phyloP scores from a whole-genome alignment of 176 grass and related monocot genomes.

The Phoenix dactylifera region DNA sequence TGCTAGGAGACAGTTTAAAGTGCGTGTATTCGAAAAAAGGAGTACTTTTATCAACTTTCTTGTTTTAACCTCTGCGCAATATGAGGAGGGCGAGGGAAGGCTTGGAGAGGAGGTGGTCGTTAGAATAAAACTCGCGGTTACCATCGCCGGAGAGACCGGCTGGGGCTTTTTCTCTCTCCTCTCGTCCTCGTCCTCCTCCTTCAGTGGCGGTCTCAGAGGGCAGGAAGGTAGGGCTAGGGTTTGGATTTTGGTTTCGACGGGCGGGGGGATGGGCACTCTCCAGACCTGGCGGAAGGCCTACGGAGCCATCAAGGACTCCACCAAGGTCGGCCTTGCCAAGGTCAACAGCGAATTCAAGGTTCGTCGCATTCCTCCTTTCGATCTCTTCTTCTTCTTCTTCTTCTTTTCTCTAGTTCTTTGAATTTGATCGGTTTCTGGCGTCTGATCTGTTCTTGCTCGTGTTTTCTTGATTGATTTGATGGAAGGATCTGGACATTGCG shows the following conservation, averaged over 20 bases:
- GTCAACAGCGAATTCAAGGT: constrained; percentile 99
- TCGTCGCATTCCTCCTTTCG: not conserved
- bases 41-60: too few relatives aligned
- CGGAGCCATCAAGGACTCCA: constrained; percentile 96
- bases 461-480: constrained; percentile 4
- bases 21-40: too few relatives aligned
- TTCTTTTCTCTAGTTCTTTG: not conserved
- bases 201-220: not conserved
- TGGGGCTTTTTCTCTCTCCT: constrained; percentile 2
- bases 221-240: not conserved
- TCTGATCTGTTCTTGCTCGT: not conserved
- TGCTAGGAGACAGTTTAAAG: too few relatives aligned
- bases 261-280: constrained; percentile 26
- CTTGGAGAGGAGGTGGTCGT: not conserved
- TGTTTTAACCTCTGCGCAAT: too few relatives aligned
- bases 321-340: constrained; percentile 95
- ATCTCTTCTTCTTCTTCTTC: not conserved
- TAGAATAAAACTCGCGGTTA: constrained; percentile 9
- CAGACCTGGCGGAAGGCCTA: constrained; percentile 91
- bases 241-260: constrained; percentile 28
- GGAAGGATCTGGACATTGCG: constrained; percentile 82
- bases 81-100: too few relatives aligned
- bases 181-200: not conserved
- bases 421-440: not conserved
- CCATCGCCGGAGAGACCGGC: not conserved